Base-by-base conservation (phyloP, 176 grass and related monocot genomes). In the Carex cristatella region DNA sequence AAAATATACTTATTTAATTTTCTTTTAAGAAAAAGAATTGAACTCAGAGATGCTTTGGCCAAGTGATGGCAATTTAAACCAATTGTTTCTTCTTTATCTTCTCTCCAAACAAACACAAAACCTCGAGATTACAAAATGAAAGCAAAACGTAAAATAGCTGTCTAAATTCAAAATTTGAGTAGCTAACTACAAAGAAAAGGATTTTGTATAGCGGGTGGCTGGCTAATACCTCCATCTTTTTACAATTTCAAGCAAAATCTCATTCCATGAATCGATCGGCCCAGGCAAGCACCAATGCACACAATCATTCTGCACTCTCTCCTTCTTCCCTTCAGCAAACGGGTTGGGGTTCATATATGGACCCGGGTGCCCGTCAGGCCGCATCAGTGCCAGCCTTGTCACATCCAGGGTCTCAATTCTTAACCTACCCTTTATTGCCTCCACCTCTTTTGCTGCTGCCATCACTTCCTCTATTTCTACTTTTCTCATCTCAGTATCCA, bases 241-340 rank as follows among this genome's bases (percentile, higher is more conserved):
- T 38, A 97, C 85, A 59, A 97, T 23, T 69, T 93, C 86, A 18
- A 87, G 86, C 76, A 97, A 80, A 79, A 97, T 93, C 86, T 98
- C 91, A 79, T 98, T 98, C 96, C 96, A 98, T 13, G 89, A 86
- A 83, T 98, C 93, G 44, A 94, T 84, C 3, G 93, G 89, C 0
- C 96, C 93, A 1, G 96, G 93, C 63, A 98, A 81, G 85, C 95
- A 95, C 95, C 93, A 98, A 87, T 94, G 93, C 55, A 98, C 93
- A 49, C 88, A 95, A 69, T 98, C 93, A 83, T 98, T 93, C 74
- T 89, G 90, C 80, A 93, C 89, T 28, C 87, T 84, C 65, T 76
- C 90, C 81, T 9, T 84, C 65, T 69, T 48, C 27, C 85, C 91
- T 64, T 73, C 74, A 75, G 87, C 85, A 48, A 98, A 90, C 35